Conservation (phyloP, 169 alveolate species). For the Neospora caninum region DNA sequence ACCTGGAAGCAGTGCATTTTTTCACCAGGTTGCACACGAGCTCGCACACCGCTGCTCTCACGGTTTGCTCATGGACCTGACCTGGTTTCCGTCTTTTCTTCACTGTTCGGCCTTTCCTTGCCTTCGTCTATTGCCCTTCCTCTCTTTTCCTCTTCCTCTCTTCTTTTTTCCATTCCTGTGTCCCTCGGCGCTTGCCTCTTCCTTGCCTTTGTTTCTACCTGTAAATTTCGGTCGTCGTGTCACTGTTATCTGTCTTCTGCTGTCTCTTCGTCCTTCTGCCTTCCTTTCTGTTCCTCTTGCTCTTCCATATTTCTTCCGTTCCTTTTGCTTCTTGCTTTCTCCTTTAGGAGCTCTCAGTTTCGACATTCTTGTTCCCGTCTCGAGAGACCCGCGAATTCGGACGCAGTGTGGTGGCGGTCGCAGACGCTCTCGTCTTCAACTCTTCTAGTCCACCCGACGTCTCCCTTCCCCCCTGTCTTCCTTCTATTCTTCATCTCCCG, state of each 20-base stretch:
- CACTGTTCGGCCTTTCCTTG: neutral
- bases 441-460: conserved; percentile 52
- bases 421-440: conserved; percentile 44
- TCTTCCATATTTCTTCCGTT: neutral
- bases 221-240: neutral
- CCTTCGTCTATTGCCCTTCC: neutral
- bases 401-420: conserved; percentile 51
- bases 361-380: conserved; percentile 44
- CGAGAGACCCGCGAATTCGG: conserved; percentile 67
- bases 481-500: conserved; percentile 20
- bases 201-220: too few relatives aligned
- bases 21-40: too few relatives aligned
- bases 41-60: too few relatives aligned
- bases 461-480: conserved; percentile 31
- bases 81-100: too few relatives aligned
- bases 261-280: neutral
- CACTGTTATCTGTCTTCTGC: neutral
- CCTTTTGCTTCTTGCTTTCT: neutral
- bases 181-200: neutral
- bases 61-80: too few relatives aligned
- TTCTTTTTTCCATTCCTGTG: neutral
- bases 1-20: too few relatives aligned
- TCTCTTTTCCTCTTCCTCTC: neutral
- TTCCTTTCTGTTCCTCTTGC: too few relatives aligned
- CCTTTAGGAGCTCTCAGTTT: neutral